A percentile compares a stretch with the other conserved stretches of the same genome.
Evolutionary conservation across 192 early-diverging fungal genomes (phyloP).

Genomic region (Coemansia aciculifera): DNA sequence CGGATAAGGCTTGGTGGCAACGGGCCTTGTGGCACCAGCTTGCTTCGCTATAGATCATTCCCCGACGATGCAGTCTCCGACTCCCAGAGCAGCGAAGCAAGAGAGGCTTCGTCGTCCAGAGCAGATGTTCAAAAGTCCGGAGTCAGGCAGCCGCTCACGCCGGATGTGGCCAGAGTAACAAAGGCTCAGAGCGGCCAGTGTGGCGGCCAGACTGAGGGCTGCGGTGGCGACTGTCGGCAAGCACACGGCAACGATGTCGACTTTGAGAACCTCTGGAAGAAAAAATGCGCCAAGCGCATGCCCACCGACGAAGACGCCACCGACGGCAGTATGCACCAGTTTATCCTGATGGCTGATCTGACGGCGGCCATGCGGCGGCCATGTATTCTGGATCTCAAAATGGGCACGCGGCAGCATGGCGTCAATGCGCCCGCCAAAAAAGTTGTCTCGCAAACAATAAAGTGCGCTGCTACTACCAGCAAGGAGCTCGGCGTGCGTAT

Average conservation of each 20-base stretch:
- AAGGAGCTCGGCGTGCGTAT: conserved; percentile 90
- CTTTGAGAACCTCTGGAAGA: conserved; percentile 50
- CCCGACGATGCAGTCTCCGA: conserved; percentile 22
- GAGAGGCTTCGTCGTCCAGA: background rate
- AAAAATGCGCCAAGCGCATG: conserved; percentile 55
- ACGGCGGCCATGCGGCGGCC: conserved; percentile 86
- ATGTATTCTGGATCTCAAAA: conserved; percentile 97
- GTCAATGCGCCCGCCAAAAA: conserved; percentile 84
- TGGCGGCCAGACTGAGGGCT: background rate
- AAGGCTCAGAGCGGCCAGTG: conserved; percentile 11
- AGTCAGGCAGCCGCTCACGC: conserved; percentile 12
- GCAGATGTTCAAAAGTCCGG: background rate
- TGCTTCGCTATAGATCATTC: conserved; percentile 32
- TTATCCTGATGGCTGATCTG: conserved; percentile 91
- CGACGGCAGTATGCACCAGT: conserved; percentile 67
- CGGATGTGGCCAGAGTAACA: background rate
- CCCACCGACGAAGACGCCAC: conserved; percentile 38
- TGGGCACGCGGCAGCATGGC: conserved; percentile 97
- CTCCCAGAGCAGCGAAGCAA: background rate
- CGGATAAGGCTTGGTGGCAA: background rate
- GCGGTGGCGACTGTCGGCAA: background rate
- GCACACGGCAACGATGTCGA: conserved; percentile 14
- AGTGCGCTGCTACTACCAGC: conserved; percentile 92
- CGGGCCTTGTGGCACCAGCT: conserved; percentile 24
- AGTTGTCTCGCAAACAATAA: conserved; percentile 81